Conservation (phyloP, 1,284 basidiomycete species). For the Tausonia pullulans region DNA sequence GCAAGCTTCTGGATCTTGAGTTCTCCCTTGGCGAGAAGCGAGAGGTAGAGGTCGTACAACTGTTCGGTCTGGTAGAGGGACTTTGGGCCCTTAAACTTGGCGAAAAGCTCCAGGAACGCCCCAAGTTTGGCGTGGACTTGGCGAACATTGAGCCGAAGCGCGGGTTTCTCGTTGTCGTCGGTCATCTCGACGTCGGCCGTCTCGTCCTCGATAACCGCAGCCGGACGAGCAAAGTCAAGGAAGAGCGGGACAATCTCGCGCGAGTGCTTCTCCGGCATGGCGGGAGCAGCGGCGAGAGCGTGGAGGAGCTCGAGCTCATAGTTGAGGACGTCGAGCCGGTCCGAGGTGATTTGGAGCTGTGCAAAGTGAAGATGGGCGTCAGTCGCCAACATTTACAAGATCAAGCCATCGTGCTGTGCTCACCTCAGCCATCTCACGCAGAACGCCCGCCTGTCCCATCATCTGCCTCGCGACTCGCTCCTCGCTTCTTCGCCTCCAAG, state of each 20-base stretch:
- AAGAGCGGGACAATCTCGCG: conserved; percentile 70
- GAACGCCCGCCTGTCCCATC: conserved; percentile 58
- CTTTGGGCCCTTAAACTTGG: conserved; percentile 84
- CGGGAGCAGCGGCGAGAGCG: conserved; percentile 52
- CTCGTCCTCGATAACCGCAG: conserved; percentile 16
- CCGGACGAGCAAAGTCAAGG: conserved; percentile 33
- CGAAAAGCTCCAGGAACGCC: conserved; percentile 73
- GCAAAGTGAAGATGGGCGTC: neutral
- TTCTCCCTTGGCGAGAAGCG: conserved; percentile 78
- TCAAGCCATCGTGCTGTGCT: neutral
- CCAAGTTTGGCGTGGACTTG: conserved; percentile 41
- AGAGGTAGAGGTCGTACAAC: conserved; percentile 56
- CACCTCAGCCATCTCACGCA: conserved; percentile 7
- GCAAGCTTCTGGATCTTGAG: conserved; percentile 63
- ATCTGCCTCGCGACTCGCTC: conserved; percentile 41
- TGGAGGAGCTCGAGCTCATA: conserved; percentile 72
- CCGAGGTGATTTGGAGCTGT: conserved; percentile 48
- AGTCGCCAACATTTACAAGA: neutral
- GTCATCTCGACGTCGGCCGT: no score
- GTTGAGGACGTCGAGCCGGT: conserved; percentile 59
- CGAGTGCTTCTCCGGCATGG: conserved; percentile 71
- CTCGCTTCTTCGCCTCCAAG: conserved; percentile 3
- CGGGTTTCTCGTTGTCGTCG: conserved; percentile 19
- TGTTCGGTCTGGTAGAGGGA: conserved; percentile 60
- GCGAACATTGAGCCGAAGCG: conserved; percentile 29